Conservation (phyloP, 106 monocot species). For the Apostasia ramifera region DNA sequence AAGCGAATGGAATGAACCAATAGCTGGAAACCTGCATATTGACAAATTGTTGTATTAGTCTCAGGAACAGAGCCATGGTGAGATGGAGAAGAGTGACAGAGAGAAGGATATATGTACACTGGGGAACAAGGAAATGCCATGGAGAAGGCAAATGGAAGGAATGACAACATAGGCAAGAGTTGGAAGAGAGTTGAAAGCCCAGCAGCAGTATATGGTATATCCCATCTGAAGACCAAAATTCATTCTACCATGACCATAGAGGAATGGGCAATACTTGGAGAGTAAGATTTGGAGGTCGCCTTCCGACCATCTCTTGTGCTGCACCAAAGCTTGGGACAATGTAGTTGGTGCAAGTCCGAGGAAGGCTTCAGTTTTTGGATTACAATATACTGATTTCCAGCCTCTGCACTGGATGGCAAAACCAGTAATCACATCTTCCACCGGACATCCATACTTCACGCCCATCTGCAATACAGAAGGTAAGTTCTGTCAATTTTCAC, state of each 20-base stretch:
- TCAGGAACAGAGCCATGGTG: not conserved
- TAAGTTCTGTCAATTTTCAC: not conserved
- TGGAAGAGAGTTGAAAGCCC: slow-evolving; percentile 52
- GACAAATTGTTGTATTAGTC: not conserved
- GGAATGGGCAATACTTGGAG: slow-evolving; percentile 50
- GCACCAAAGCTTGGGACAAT: slow-evolving; percentile 38
- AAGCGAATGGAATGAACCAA: slow-evolving; percentile 53
- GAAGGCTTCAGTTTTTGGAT: slow-evolving; percentile 40
- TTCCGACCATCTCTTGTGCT: slow-evolving; percentile 71
- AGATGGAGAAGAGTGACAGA: not conserved
- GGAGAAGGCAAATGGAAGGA: slow-evolving; percentile 39
- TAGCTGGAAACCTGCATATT: slow-evolving; percentile 21
- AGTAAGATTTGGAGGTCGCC: slow-evolving; percentile 56
- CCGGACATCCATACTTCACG: slow-evolving; percentile 55
- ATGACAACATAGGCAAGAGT: slow-evolving; percentile 42
- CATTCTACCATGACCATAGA: slow-evolving; percentile 36
- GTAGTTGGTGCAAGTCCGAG: slow-evolving; percentile 58
- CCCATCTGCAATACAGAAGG: slow-evolving; percentile 37
- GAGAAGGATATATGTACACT: slow-evolving; percentile 22
- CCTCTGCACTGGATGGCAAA: slow-evolving; percentile 68
- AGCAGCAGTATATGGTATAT: slow-evolving; percentile 37
- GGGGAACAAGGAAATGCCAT: slow-evolving; percentile 47
- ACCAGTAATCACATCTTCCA: slow-evolving; percentile 73
- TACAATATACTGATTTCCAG: slow-evolving; percentile 59
- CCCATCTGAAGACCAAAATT: slow-evolving; percentile 46